These are phyloP conservation scores for Myxozyma udenii DNA, from an alignment of 805 yeast species.

Conservation along the genomic window DNA sequence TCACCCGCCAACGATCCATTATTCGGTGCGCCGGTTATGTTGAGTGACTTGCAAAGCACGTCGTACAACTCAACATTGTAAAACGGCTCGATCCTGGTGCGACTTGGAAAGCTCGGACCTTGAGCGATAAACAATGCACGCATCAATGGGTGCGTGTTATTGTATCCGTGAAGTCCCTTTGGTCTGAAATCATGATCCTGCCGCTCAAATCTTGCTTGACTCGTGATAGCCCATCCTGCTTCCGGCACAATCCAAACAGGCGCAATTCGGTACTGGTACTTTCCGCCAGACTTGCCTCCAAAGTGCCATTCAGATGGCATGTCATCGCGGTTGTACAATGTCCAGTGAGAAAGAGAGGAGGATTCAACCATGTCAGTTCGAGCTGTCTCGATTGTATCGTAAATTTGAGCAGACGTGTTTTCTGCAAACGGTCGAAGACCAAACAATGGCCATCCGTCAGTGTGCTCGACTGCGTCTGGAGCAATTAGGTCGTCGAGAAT, in stretches of 20 bases:
- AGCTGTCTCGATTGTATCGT: slow-evolving; percentile 42
- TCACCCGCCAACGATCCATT: slow-evolving; percentile 48
- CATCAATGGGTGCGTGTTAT: slow-evolving; percentile 74
- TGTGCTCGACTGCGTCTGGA: slow-evolving; percentile 52
- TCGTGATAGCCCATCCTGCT: slow-evolving; percentile 73
- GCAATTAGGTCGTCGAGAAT: slow-evolving; percentile 71
- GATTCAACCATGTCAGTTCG: slow-evolving; percentile 31
- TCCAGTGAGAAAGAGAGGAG: slow-evolving; percentile 36
- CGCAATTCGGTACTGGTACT: slow-evolving; percentile 63
- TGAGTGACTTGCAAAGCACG: slow-evolving; percentile 64
- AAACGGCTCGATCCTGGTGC: slow-evolving; percentile 56
- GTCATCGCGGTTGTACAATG: slow-evolving; percentile 54
- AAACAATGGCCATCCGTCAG: slow-evolving; percentile 83
- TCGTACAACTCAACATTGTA: slow-evolving; percentile 70
- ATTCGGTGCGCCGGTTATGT: slow-evolving; percentile 52
- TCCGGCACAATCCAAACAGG: slow-evolving; percentile 84
- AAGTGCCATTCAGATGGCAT: slow-evolving; percentile 55
- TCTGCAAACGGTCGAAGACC: slow-evolving; percentile 62
- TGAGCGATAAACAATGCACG: slow-evolving; percentile 72
- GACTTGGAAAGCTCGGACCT: slow-evolving; percentile 70
- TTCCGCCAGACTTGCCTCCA: slow-evolving; percentile 44
- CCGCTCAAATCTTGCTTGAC: slow-evolving; percentile 53
- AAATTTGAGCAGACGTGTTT: slow-evolving; percentile 46
- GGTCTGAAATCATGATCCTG: slow-evolving; percentile 54
- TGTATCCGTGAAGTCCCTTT: slow-evolving; percentile 81